A percentile compares a stretch with the other conserved stretches of the same genome.
Evolutionary conservation across 2,329 filamentous ascomycete genomes (phyloP).

Genomic region (Delphinella strobiligena): DNA sequence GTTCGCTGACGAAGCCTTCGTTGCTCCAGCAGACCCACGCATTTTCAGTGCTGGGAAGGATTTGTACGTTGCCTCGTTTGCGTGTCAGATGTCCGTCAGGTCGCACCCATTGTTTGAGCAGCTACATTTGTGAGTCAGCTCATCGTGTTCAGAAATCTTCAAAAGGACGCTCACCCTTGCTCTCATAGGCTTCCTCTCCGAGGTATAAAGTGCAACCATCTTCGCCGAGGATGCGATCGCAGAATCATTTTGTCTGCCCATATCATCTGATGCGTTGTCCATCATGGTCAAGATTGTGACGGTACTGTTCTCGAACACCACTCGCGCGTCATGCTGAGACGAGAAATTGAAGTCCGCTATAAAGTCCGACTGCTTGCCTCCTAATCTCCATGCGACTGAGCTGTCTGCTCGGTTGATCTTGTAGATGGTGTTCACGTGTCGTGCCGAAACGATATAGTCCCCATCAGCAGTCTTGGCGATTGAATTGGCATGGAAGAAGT

Average conservation of each 20-base stretch:
- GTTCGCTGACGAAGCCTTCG: constrained; percentile 23
- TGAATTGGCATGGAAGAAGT: constrained; percentile 27
- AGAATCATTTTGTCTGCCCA: background rate
- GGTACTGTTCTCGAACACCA: constrained; percentile 8
- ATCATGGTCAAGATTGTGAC: constrained; percentile 3
- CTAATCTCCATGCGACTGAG: constrained; percentile 26
- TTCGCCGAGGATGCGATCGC: constrained; percentile 1
- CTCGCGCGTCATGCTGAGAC: constrained; percentile 26
- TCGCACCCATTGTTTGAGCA: constrained; percentile 17
- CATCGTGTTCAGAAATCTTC: background rate
- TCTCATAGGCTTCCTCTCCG: no score
- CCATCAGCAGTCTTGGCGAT: constrained; percentile 26
- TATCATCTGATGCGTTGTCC: constrained; percentile 6
- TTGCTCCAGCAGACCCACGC: constrained; percentile 25
- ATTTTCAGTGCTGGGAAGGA: constrained; percentile 24
- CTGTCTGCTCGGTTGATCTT: constrained; percentile 23
- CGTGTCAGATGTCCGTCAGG: constrained; percentile 20
- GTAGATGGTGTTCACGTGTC: constrained; percentile 27
- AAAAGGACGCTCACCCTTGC: no score
- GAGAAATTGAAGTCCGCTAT: constrained; percentile 21
- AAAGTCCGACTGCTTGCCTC: constrained; percentile 20
- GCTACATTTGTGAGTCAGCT: background rate
- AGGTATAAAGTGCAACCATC: constrained; percentile 1
- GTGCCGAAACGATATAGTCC: constrained; percentile 27
- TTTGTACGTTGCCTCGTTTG: constrained; percentile 22